Conservation (phyloP, 208 protist species). For the Wallacemonas rigidus region DNA sequence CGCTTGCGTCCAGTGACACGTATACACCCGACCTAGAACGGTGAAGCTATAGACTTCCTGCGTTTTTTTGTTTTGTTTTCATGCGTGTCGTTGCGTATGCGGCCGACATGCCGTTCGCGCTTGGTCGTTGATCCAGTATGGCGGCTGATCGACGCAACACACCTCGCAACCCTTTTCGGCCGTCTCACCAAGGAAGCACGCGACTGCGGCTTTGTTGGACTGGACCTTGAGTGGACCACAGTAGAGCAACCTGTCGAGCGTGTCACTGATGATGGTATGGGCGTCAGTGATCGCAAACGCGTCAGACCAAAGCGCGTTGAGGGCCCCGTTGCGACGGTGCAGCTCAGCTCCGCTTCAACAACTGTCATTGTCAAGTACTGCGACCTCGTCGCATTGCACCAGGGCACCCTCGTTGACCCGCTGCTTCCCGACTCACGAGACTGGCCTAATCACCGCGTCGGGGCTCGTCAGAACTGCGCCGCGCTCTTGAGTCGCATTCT, state of each 20-base stretch:
- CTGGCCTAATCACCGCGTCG: slow-evolving; percentile 40
- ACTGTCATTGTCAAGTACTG: slow-evolving; percentile 50
- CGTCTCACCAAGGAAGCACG: slow-evolving; percentile 32
- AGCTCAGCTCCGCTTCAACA: slow-evolving; percentile 47
- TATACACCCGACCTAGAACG: no score
- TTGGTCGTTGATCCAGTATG: slow-evolving; percentile 63
- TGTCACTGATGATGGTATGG: not conserved
- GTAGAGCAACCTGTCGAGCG: not conserved
- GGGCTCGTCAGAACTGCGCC: slow-evolving; percentile 22
- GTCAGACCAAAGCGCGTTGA: slow-evolving; percentile 8
- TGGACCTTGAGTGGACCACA: slow-evolving; percentile 74
- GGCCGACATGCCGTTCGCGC: slow-evolving; percentile 7
- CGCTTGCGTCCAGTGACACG: no score
- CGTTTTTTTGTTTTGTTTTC: no score
- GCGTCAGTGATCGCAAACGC: not conserved
- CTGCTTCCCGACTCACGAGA: slow-evolving; percentile 21
- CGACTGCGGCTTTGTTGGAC: slow-evolving; percentile 43
- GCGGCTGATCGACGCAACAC: slow-evolving; percentile 30
- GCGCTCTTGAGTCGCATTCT: slow-evolving; percentile 26
- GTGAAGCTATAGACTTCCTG: no score
- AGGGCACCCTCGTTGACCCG: slow-evolving; percentile 25
- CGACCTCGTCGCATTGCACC: slow-evolving; percentile 34
- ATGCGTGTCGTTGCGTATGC: not conserved
- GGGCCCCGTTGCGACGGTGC: slow-evolving; percentile 51
- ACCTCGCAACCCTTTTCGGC: slow-evolving; percentile 30